These are phyloP conservation scores for Saturnispora halmiae DNA, from an alignment of 805 yeast genomes.

Conservation along the genomic window DNA sequence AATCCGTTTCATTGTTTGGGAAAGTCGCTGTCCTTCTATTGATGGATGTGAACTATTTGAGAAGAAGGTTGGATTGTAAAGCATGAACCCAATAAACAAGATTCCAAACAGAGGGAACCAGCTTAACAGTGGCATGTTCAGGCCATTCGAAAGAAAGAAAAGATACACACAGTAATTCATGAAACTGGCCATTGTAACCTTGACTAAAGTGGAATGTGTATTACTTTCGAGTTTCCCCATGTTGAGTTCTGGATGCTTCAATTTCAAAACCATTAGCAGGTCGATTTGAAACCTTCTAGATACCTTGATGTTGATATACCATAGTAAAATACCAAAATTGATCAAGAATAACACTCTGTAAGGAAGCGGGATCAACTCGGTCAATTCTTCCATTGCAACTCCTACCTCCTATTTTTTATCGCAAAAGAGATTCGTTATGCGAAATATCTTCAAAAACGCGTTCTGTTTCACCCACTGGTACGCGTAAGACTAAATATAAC, in stretches of 20 bases:
- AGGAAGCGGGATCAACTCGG: constrained; percentile 34
- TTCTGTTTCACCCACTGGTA: too few species aligned
- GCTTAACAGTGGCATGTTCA: constrained; percentile 23
- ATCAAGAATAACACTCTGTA: constrained; percentile 42
- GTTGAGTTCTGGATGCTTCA: constrained; percentile 19
- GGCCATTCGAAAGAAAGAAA: constrained; percentile 18
- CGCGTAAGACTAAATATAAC: too few species aligned
- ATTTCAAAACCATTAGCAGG: constrained; percentile 34
- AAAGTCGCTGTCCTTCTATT: constrained; percentile 36
- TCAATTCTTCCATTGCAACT: too few species aligned
- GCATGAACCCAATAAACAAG: constrained; percentile 25
- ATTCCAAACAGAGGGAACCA: constrained; percentile 35
- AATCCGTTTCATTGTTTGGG: constrained; percentile 44
- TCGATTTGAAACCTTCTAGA: constrained; percentile 36
- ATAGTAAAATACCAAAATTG: constrained; percentile 42
- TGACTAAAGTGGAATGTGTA: constrained; percentile 15
- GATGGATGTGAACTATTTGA: constrained; percentile 16
- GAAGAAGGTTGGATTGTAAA: constrained; percentile 29
- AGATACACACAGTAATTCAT: constrained; percentile 25
- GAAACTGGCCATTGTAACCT: constrained; percentile 21
- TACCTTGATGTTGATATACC: constrained; percentile 39
- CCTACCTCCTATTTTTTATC: too few species aligned
- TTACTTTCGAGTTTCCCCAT: constrained; percentile 14
- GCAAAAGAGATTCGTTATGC: too few species aligned
- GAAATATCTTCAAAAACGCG: too few species aligned